Conservation (phyloP, 495 filamentous ascomycete species). For the Penicillium tannophilum region DNA sequence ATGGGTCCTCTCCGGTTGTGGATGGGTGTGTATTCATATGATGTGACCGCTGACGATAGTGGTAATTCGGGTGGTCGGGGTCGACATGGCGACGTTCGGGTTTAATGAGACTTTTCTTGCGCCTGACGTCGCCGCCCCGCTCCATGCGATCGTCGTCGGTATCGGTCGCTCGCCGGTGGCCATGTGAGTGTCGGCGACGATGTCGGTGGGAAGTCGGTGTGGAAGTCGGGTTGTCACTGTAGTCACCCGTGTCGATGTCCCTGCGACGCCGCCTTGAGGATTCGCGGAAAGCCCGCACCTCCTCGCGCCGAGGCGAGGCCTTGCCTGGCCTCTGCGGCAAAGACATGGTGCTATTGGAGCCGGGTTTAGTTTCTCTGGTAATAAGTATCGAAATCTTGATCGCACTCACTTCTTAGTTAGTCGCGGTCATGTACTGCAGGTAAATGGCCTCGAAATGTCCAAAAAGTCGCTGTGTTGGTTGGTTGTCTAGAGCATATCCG, state of each 20-base stretch:
- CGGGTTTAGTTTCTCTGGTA: background rate
- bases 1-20: slow-evolving; percentile 86
- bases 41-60: slow-evolving; percentile 78
- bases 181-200: slow-evolving; percentile 40
- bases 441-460: background rate
- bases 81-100: slow-evolving; percentile 85
- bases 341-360: slow-evolving; percentile 54
- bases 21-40: slow-evolving; percentile 88
- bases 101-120: slow-evolving; percentile 82
- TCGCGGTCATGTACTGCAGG: slow-evolving; percentile 5
- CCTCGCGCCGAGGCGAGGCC: slow-evolving; percentile 60
- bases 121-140: slow-evolving; percentile 39
- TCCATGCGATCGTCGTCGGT: slow-evolving; percentile 44
- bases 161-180: slow-evolving; percentile 34
- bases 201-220: slow-evolving; percentile 39
- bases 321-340: slow-evolving; percentile 65
- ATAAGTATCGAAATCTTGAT: background rate
- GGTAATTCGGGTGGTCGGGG: slow-evolving; percentile 85
- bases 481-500: background rate
- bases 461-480: background rate
- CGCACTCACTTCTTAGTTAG: slow-evolving; percentile 14
- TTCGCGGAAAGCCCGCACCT: slow-evolving; percentile 62
- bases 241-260: slow-evolving; percentile 66
- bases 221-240: slow-evolving; percentile 45
- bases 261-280: slow-evolving; percentile 70